phyloP scores from a whole-genome alignment of 2,329 filamentous ascomycete species.

The Penicillium rolfsii region DNA sequence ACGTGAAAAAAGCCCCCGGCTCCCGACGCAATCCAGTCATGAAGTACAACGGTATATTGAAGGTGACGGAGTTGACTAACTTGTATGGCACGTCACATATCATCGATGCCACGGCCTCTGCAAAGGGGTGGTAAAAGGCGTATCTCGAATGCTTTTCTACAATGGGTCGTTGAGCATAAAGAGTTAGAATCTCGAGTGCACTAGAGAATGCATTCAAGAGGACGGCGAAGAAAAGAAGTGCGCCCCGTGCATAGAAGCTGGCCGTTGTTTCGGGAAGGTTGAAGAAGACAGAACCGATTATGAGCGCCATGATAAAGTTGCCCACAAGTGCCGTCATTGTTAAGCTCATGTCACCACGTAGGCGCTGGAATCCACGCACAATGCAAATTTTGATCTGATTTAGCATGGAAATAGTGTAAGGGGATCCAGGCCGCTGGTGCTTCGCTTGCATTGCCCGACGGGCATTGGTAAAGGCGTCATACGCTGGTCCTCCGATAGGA shows the following conservation, averaged over 20 bases:
- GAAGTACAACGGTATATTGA: not conserved
- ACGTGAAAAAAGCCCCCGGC: constrained; percentile 70
- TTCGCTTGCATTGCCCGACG: constrained; percentile 37
- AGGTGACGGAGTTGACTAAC: constrained; percentile 15
- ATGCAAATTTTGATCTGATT: not conserved
- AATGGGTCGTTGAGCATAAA: not conserved
- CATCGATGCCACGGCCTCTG: not conserved
- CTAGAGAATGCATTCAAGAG: not conserved
- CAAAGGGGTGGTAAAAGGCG: not conserved
- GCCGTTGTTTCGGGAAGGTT: not conserved
- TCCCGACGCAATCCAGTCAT: constrained; percentile 67
- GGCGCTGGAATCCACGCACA: not conserved
- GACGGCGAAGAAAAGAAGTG: not conserved
- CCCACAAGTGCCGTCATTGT: not conserved
- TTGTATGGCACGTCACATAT: not conserved
- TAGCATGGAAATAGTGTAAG: not conserved
- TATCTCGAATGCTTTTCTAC: not conserved
- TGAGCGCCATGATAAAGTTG: not conserved
- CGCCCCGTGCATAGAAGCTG: not conserved
- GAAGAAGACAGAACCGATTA: not conserved
- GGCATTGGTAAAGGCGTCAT: no score
- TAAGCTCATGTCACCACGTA: not conserved
- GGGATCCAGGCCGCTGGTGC: not conserved
- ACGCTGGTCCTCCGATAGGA: not conserved
- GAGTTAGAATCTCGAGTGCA: not conserved